phyloP scores from a whole-genome alignment of 495 filamentous ascomycete species.

The Trypethelium eluteriae region DNA sequence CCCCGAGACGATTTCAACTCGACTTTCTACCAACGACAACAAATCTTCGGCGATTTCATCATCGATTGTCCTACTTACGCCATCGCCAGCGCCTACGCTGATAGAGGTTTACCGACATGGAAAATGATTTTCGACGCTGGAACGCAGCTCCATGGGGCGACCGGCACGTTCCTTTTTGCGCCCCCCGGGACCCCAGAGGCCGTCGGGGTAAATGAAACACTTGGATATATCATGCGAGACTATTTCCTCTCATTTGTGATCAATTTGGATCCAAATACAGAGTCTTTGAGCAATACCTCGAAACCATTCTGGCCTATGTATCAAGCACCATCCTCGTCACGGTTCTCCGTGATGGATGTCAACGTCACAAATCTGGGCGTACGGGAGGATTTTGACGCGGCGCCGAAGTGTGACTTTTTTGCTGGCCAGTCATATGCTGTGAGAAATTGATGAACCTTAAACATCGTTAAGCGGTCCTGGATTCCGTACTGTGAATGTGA shows the following conservation, averaged over 20 bases:
- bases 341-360: constrained; percentile 19
- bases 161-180: constrained; percentile 24
- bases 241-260: constrained; percentile 54
- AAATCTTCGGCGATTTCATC: constrained; percentile 28
- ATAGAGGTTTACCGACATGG: constrained; percentile 12
- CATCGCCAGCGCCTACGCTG: too few relatives aligned
- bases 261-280: constrained; percentile 18
- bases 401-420: constrained; percentile 22
- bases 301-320: constrained; percentile 24
- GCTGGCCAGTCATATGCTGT: constrained; percentile 21
- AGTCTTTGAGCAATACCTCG: constrained; percentile 5
- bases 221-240: constrained; percentile 47
- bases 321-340: constrained; percentile 11
- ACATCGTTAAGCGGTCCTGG: too few relatives aligned
- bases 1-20: constrained; percentile 21
- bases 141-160: constrained; percentile 22
- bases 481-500: too few relatives aligned
- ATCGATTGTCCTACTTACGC: too few relatives aligned
- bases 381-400: constrained; percentile 19
- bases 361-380: constrained; percentile 20
- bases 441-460: constrained; percentile 17
- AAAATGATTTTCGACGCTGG: constrained; percentile 26
- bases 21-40: constrained; percentile 23
- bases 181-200: constrained; percentile 21
- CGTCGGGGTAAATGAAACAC: neutral